Percentiles rank a stretch among this genome's conserved stretches.
Conservation (phyloP, 352 stramenopile species). For the Globisporangium cylindrosporum region DNA sequence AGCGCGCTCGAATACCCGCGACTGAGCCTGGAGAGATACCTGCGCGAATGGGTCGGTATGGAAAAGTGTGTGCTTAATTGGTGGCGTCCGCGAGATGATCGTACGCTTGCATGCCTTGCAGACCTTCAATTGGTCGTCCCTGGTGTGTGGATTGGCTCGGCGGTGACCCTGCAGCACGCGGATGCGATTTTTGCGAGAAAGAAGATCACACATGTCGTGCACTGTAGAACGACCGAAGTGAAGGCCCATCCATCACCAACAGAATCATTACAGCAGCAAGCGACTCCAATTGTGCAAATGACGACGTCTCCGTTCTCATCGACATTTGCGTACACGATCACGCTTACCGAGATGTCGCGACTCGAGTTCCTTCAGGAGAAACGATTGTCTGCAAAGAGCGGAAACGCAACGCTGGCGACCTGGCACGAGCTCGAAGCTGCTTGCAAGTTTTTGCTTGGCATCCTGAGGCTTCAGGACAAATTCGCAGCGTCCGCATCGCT, state of each 20-base stretch:
- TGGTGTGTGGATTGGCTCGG: conserved; percentile 33
- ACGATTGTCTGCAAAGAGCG: not conserved
- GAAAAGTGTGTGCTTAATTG: conserved; percentile 10
- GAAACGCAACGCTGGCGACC: not conserved
- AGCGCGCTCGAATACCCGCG: conserved; percentile 12
- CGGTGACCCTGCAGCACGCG: conserved; percentile 19
- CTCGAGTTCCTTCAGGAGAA: conserved; percentile 2
- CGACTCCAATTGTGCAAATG: conserved; percentile 3
- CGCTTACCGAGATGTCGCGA: conserved; percentile 9
- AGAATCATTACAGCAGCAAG: not conserved
- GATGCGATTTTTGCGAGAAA: conserved; percentile 10
- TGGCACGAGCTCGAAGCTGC: conserved; percentile 12
- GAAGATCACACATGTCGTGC: conserved; percentile 22
- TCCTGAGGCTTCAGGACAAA: conserved; percentile 6
- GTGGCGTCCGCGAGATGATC: conserved; percentile 14
- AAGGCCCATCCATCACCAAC: not conserved
- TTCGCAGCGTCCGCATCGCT: conserved; percentile 2
- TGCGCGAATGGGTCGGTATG: conserved; percentile 14
- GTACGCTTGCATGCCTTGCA: conserved; percentile 19
- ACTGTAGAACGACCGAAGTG: conserved; percentile 7
- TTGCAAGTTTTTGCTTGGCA: conserved; percentile 9
- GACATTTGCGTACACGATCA: conserved; percentile 14
- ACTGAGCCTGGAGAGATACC: conserved; percentile 8
- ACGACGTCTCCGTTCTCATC: conserved; percentile 2
- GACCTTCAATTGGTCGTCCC: conserved; percentile 37